phyloP scores from a whole-genome alignment of 495 filamentous ascomycete species.

The Penicillium parvum region DNA sequence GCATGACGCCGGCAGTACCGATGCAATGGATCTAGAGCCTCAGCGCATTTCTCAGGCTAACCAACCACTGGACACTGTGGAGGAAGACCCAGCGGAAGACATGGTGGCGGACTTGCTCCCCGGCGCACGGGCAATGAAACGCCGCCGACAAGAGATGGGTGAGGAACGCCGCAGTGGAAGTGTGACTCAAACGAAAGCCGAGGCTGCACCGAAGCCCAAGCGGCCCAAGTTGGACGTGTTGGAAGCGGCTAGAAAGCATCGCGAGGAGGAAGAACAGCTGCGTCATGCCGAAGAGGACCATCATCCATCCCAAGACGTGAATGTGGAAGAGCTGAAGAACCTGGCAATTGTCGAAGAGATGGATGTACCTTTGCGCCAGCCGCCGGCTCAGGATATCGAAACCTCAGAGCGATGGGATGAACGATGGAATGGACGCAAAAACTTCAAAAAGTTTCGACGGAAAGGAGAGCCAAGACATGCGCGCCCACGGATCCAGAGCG shows the following conservation, averaged over 20 bases:
- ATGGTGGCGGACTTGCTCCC: conserved; percentile 64
- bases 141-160: conserved; percentile 42
- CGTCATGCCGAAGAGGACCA: conserved; percentile 41
- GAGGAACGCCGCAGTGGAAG: conserved; percentile 10
- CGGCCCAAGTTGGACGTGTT: conserved; percentile 64
- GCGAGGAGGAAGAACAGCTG: conserved; percentile 50
- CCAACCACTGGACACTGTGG: conserved; percentile 18
- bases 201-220: conserved; percentile 31
- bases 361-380: conserved; percentile 46
- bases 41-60: conserved; percentile 5
- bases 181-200: conserved; percentile 11
- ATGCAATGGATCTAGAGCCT: conserved; percentile 27
- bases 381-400: conserved; percentile 27
- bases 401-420: conserved; percentile 75
- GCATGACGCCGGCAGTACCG: conserved; percentile 10
- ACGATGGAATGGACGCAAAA: conserved; percentile 90
- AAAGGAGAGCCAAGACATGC: conserved; percentile 44
- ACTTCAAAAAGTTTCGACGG: conserved; percentile 87
- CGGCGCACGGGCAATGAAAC: conserved; percentile 68
- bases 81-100: conserved; percentile 47
- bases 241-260: conserved; percentile 60
- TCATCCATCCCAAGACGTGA: conserved; percentile 51
- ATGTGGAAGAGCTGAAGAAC: conserved; percentile 66
- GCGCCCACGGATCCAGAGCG: conserved; percentile 47
- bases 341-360: conserved; percentile 80